Evolutionary conservation across 202 grass and related monocot genomes (phyloP).

Genomic region (Cymbopogon flexuosus): DNA sequence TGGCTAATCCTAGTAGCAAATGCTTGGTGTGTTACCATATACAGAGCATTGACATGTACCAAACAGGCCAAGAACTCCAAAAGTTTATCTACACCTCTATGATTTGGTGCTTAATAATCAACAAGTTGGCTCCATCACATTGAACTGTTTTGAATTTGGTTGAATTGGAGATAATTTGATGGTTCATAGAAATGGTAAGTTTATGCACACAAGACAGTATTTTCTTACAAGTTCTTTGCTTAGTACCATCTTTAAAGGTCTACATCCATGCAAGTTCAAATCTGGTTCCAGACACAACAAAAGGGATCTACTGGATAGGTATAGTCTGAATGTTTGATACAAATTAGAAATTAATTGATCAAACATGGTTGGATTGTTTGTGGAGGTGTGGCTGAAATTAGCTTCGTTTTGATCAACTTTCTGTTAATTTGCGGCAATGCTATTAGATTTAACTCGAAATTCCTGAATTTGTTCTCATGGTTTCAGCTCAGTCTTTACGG

Average conservation of each 20-base stretch:
- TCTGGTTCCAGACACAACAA: not conserved
- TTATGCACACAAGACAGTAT: not conserved
- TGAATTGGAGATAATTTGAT: not conserved
- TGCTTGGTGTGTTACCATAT: not conserved
- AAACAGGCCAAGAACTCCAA: not conserved
- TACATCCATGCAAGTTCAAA: not conserved
- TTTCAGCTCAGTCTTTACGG: not conserved
- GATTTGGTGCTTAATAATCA: not conserved
- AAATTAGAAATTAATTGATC: not conserved
- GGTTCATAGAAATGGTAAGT: not conserved
- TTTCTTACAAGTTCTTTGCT: not conserved
- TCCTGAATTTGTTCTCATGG: not conserved
- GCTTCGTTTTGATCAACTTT: not conserved
- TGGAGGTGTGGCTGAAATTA: not conserved
- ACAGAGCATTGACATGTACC: not conserved
- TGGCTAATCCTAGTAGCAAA: not conserved
- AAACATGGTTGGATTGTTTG: not conserved
- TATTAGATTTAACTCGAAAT: not conserved
- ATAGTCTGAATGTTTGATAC: not conserved
- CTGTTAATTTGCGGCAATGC: not conserved
- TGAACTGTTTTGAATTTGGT: not conserved
- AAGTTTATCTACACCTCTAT: not conserved
- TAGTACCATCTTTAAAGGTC: not conserved
- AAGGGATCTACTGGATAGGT: not conserved
- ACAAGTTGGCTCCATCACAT: not conserved